A percentile compares a stretch with the other conserved stretches of the same genome.
Evolutionary conservation across 208 protist species (phyloP).

Genomic region (Angomonas deanei): DNA sequence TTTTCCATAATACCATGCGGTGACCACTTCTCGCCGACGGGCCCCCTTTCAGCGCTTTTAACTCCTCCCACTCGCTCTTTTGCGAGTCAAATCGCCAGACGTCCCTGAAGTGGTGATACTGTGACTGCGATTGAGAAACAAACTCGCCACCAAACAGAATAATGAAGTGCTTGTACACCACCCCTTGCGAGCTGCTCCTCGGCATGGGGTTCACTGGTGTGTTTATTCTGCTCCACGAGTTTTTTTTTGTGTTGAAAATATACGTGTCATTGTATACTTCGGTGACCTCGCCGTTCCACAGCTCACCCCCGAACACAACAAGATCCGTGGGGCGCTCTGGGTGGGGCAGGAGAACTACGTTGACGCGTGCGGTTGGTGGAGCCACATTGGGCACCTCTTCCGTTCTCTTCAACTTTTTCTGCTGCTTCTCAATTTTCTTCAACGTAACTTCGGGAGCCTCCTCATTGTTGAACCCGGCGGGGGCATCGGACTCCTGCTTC

Average conservation of each 20-base stretch:
- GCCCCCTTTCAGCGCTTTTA: conserved; percentile 69
- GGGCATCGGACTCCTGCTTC: conserved; percentile 7
- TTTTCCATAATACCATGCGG: conserved; percentile 88
- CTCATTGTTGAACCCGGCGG: conserved; percentile 76
- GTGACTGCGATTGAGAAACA: conserved; percentile 88
- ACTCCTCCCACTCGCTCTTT: conserved; percentile 78
- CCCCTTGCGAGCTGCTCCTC: conserved; percentile 75
- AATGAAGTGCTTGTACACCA: conserved; percentile 83
- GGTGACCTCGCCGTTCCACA: conserved; percentile 83
- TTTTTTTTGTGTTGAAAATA: conserved; percentile 72
- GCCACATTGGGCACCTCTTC: conserved; percentile 55
- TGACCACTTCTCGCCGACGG: conserved; percentile 89
- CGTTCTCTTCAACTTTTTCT: conserved; percentile 54
- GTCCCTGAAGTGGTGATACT: conserved; percentile 90
- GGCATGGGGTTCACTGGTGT: conserved; percentile 64
- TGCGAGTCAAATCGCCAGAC: conserved; percentile 81
- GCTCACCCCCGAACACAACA: conserved; percentile 89
- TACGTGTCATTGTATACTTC: conserved; percentile 86
- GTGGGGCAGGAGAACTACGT: conserved; percentile 72
- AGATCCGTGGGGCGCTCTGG: conserved; percentile 73
- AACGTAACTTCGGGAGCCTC: conserved; percentile 81
- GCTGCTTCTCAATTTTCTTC: conserved; percentile 68
- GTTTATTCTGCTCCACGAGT: conserved; percentile 58
- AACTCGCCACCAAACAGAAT: conserved; percentile 90
- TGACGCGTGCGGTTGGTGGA: conserved; percentile 71